Conservation (phyloP, 192 early-diverging fungal genomes). For the Jimgerdemannia lactiflua region DNA sequence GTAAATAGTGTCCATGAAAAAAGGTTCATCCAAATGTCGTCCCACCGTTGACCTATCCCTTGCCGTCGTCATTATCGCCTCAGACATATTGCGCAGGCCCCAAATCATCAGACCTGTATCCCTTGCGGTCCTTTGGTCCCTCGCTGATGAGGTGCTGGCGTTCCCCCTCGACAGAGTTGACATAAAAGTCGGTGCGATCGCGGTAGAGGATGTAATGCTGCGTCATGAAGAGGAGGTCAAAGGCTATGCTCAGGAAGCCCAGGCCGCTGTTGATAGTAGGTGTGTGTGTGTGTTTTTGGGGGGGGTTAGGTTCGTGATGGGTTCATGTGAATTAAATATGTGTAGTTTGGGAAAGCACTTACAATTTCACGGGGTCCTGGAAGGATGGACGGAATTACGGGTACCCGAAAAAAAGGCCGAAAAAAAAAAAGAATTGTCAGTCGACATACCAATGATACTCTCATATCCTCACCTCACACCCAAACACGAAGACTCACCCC, state of each 20-base stretch:
- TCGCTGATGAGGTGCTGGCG: conserved; percentile 25
- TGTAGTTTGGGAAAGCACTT: conserved; percentile 8
- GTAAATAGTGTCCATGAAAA: too few species aligned
- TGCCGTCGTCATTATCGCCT: too few species aligned
- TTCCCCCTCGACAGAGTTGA: conserved; percentile 30
- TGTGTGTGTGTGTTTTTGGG: background rate
- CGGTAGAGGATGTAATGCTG: conserved; percentile 84
- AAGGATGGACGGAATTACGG: too few species aligned
- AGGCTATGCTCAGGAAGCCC: conserved; percentile 73
- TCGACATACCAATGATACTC: background rate
- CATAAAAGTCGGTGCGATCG: conserved; percentile 29
- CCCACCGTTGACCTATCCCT: too few species aligned
- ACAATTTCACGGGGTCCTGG: conserved; percentile 61
- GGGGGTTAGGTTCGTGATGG: background rate
- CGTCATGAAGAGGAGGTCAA: conserved; percentile 79
- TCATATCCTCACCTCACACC: background rate
- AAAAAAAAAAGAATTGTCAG: too few species aligned
- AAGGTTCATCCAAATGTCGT: too few species aligned
- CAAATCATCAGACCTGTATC: too few species aligned
- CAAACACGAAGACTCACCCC: conserved; percentile 35
- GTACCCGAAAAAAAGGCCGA: too few species aligned
- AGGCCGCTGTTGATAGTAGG: conserved; percentile 49
- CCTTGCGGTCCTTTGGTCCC: conserved; percentile 11
- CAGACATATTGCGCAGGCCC: too few species aligned
- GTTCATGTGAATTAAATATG: conserved; percentile 3